Evolutionary conservation across 306 rosid genomes (phyloP).

Genomic region (Cicer pinnatifidum): DNA sequence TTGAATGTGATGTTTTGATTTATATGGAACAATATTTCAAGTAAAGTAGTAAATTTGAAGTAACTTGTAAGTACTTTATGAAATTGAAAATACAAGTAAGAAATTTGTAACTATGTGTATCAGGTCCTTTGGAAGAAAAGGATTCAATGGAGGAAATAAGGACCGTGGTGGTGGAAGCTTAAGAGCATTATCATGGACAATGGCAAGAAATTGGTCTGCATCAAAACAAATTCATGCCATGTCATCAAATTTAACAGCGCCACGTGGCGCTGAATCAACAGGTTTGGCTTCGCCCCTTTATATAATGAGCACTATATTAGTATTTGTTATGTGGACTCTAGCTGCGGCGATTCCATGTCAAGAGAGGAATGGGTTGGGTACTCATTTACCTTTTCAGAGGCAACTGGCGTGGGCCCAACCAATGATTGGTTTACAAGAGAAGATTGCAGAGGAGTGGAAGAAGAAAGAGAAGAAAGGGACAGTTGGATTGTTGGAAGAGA

Average conservation of each 20-base stretch:
- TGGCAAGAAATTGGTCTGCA: slow-evolving; percentile 87
- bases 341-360: slow-evolving; percentile 89
- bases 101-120: not conserved
- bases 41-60: no score
- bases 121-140: slow-evolving; percentile 78
- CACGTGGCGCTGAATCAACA: slow-evolving; percentile 69
- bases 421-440: slow-evolving; percentile 74
- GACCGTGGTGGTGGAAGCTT: slow-evolving; percentile 51
- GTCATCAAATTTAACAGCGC: slow-evolving; percentile 62
- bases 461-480: slow-evolving; percentile 88
- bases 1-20: no score
- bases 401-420: slow-evolving; percentile 80
- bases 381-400: slow-evolving; percentile 59
- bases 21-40: no score
- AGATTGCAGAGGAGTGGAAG: slow-evolving; percentile 91
- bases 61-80: no score
- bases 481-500: slow-evolving; percentile 76
- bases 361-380: slow-evolving; percentile 71
- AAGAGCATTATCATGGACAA: slow-evolving; percentile 63
- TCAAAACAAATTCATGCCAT: slow-evolving; percentile 86
- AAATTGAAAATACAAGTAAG: no score
- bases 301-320: slow-evolving; percentile 63
- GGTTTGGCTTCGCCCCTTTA: slow-evolving; percentile 68
- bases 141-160: slow-evolving; percentile 32
- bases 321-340: slow-evolving; percentile 83